A percentile compares a stretch with the other conserved stretches of the same genome.
Evolutionary conservation across 1,139 yeast species (phyloP).

Genomic region (Debaryomycetaceae sp.): DNA sequence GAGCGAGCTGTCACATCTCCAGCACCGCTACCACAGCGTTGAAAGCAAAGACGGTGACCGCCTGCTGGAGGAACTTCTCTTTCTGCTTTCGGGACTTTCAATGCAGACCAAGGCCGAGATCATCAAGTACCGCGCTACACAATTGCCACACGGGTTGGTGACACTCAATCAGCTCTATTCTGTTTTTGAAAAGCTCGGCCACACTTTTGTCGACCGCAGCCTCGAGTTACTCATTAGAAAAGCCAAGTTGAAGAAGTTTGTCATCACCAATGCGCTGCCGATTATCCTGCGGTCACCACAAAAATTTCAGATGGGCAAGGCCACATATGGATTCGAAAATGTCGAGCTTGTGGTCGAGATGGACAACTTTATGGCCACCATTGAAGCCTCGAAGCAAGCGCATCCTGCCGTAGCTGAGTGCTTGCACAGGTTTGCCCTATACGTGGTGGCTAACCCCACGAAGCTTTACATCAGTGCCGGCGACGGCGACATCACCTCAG

Average conservation of each 20-base stretch:
- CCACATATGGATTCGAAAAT: constrained; percentile 43
- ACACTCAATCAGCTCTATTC: constrained; percentile 40
- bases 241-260: constrained; percentile 34
- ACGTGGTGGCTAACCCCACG: constrained; percentile 24
- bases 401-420: constrained; percentile 2
- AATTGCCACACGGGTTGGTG: constrained; percentile 31
- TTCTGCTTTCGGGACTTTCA: constrained; percentile 31
- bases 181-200: constrained; percentile 35
- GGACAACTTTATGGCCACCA: constrained; percentile 16
- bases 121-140: constrained; percentile 27
- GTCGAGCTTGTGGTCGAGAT: constrained; percentile 35
- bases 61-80: constrained; percentile 26
- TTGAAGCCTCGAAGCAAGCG: neutral
- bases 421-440: constrained; percentile 21
- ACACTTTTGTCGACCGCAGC: constrained; percentile 41
- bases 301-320: constrained; percentile 29
- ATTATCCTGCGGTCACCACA: constrained; percentile 37
- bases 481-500: constrained; percentile 11
- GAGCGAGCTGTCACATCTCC: constrained; percentile 31
- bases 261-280: constrained; percentile 44
- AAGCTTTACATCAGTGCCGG: constrained; percentile 24
- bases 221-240: constrained; percentile 31
- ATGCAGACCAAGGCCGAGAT: constrained; percentile 35
- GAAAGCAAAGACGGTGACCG: constrained; percentile 11
- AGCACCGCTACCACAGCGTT: constrained; percentile 17